A percentile compares a stretch with the other conserved stretches of the same genome.
Conservation (phyloP, 768 basidiomycete species). For the Boletellus sp. region DNA sequence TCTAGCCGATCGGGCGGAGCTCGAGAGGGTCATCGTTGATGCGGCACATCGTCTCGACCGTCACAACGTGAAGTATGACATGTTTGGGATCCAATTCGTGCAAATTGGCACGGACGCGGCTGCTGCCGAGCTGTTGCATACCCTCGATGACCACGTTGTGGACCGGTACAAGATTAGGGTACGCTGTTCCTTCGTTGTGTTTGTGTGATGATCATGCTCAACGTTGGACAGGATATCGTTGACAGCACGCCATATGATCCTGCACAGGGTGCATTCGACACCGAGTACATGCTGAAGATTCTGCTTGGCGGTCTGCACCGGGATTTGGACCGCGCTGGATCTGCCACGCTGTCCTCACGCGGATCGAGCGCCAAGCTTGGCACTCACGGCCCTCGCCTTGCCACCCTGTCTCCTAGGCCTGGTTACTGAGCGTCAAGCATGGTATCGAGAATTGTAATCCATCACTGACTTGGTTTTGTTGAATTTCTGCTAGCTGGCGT, state of each 20-base stretch:
- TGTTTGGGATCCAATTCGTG: conserved; percentile 45
- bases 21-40: conserved; percentile 24
- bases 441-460: too few relatives aligned
- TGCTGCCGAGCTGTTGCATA: conserved; percentile 38
- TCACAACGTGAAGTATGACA: conserved; percentile 30
- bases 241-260: conserved; percentile 42
- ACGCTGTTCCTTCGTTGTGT: neutral
- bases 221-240: conserved; percentile 39
- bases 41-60: conserved; percentile 40
- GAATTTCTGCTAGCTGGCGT: too few relatives aligned
- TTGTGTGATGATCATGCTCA: neutral
- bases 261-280: conserved; percentile 28
- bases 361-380: too few relatives aligned
- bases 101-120: conserved; percentile 40
- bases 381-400: too few relatives aligned
- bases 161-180: conserved; percentile 32
- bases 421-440: too few relatives aligned
- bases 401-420: too few relatives aligned
- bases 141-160: conserved; percentile 39
- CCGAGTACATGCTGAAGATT: conserved; percentile 35
- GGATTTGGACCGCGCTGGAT: conserved; percentile 12
- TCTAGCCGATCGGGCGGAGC: neutral
- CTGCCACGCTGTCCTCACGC: conserved; percentile 10
- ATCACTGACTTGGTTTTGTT: too few relatives aligned
- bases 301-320: conserved; percentile 27